Percentiles rank a stretch among this genome's conserved stretches.
Evolutionary conservation across 75 land plant species (phyloP).

Genomic region (Picea sitchensis): DNA sequence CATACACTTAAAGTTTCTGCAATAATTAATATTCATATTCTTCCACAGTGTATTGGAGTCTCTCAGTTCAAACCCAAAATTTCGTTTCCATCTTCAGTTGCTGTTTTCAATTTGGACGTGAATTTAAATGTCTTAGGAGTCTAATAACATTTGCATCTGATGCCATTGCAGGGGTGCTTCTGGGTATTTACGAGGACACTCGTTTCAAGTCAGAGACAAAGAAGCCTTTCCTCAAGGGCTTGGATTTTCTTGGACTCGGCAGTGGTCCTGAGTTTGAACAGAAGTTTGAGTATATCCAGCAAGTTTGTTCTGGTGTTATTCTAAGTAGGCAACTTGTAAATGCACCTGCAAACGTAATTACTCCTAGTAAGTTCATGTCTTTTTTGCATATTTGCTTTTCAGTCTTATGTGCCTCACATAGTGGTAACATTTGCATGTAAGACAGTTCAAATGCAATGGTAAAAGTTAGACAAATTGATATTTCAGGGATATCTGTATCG

Average conservation of each 20-base stretch:
- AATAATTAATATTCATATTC: too few species aligned
- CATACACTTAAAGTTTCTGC: too few species aligned
- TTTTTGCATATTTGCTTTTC: too few species aligned
- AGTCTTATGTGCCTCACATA: too few species aligned
- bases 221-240: slow-evolving; percentile 44
- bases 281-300: slow-evolving; percentile 49
- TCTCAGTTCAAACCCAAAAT: too few species aligned
- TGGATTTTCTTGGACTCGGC: slow-evolving; percentile 88
- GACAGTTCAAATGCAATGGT: too few species aligned
- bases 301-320: slow-evolving; percentile 74
- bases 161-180: slow-evolving; percentile 45
- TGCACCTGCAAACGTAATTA: slow-evolving; percentile 95
- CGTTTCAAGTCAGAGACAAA: slow-evolving; percentile 88
- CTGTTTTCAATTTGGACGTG: background rate
- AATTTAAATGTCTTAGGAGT: background rate
- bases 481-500: too few species aligned
- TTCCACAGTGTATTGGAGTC: too few species aligned
- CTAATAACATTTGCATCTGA: background rate
- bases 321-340: slow-evolving; percentile 87
- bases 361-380: slow-evolving; percentile 59
- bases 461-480: too few species aligned
- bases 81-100: background rate
- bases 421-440: too few species aligned
- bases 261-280: slow-evolving; percentile 54
- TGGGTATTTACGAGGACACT: slow-evolving; percentile 79